A percentile compares a stretch with the other conserved stretches of the same genome.
These are phyloP conservation scores for Populus hybrid DNA, from an alignment of 441 rosid genomes.

Conservation along the genomic window DNA sequence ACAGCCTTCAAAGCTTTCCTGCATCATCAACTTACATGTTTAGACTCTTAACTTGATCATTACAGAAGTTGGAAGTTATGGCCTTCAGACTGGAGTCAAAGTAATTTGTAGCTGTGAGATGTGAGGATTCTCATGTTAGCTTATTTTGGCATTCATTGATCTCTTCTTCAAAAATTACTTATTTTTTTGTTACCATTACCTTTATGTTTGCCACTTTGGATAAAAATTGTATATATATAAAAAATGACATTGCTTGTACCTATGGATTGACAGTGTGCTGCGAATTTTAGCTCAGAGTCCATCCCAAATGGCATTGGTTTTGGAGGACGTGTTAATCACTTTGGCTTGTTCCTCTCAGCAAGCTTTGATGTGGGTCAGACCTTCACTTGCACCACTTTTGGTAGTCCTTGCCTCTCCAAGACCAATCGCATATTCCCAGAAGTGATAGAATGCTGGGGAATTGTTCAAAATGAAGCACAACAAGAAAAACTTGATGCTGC, in stretches of 20 bases:
- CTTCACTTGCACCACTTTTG: constrained; percentile 65
- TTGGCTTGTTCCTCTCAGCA: constrained; percentile 70
- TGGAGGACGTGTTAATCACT: constrained; percentile 78
- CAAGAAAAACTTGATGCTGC: constrained; percentile 41
- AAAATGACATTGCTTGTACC: constrained; percentile 7
- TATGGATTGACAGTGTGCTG: constrained; percentile 64
- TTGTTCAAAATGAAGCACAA: constrained; percentile 34
- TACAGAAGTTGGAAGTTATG: neutral
- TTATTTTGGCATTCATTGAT: neutral
- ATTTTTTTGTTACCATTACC: neutral
- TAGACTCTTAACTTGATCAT: neutral
- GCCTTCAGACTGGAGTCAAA: neutral
- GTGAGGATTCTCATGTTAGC: neutral
- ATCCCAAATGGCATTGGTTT: constrained; percentile 91
- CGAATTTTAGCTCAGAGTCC: constrained; percentile 75
- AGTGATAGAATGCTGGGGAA: constrained; percentile 90
- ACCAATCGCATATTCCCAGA: constrained; percentile 52
- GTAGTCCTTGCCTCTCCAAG: constrained; percentile 71
- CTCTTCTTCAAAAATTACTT: neutral
- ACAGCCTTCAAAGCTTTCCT: neutral
- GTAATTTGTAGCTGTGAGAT: neutral
- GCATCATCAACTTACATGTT: neutral
- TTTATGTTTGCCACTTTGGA: neutral
- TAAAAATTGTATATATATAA: neutral
- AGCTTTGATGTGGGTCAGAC: constrained; percentile 77